Conservation (phyloP, 495 filamentous ascomycete species). For the Penicillium pancosmium region DNA sequence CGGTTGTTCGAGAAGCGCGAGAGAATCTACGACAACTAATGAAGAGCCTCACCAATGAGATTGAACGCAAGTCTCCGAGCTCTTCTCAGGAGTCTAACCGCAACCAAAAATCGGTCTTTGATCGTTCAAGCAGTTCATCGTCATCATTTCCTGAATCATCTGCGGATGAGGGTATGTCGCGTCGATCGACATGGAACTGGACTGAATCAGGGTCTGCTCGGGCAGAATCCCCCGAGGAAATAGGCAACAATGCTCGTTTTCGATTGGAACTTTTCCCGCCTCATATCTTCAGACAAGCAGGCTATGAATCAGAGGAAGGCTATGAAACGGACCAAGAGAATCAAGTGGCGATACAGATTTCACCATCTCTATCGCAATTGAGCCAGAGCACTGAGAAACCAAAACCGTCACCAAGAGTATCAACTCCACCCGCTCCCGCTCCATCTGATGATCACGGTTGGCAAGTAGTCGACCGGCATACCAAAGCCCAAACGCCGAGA, state of each 20-base stretch:
- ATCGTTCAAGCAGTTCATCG: slow-evolving; percentile 68
- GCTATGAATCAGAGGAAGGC: slow-evolving; percentile 38
- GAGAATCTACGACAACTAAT: slow-evolving; percentile 51
- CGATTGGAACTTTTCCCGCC: slow-evolving; percentile 41
- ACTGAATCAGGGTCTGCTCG: slow-evolving; percentile 31
- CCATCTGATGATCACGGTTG: slow-evolving; percentile 35
- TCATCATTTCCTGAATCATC: slow-evolving; percentile 47
- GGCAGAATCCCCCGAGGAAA: slow-evolving; percentile 41
- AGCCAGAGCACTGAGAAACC: slow-evolving; percentile 39
- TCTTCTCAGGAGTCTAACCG: slow-evolving; percentile 51
- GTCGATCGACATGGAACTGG: slow-evolving; percentile 38
- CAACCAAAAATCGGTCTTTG: slow-evolving; percentile 68
- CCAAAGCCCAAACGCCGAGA: slow-evolving; percentile 21
- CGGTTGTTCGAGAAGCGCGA: slow-evolving; percentile 41
- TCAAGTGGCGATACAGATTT: slow-evolving; percentile 23
- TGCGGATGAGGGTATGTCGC: slow-evolving; percentile 36
- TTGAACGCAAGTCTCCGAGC: slow-evolving; percentile 56
- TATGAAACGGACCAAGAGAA: slow-evolving; percentile 50
- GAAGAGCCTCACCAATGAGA: slow-evolving; percentile 56
- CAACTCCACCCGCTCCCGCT: slow-evolving; percentile 25
- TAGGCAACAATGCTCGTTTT: slow-evolving; percentile 28
- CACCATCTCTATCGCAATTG: slow-evolving; percentile 39
- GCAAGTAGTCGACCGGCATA: slow-evolving; percentile 39
- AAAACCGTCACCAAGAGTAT: slow-evolving; percentile 23
- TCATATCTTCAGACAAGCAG: slow-evolving; percentile 39